Base-by-base conservation (phyloP, 1,139 yeast species). In the Magnusiomyces tetraspermus region DNA sequence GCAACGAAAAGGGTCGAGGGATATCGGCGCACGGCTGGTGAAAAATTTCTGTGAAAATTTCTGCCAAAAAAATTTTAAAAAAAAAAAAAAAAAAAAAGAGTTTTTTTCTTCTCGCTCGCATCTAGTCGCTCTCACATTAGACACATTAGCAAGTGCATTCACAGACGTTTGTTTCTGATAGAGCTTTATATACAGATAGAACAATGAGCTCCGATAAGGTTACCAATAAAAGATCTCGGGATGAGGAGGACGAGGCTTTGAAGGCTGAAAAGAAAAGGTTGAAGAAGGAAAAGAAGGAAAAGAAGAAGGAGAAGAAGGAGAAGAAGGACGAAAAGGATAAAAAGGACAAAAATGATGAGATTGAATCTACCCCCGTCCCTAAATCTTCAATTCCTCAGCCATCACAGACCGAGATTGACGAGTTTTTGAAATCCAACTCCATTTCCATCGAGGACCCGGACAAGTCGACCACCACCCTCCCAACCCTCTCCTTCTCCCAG, bases 391-490 rank as follows among this genome's bases (percentile, higher is more conserved):
- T 52, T 47, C 15, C 51, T 47, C 21, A 46, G 49, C 41, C 43
- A 42, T 73, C 84, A 2, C 80, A 78, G 61, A 64, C 76, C 4
- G 83, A 81, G 21, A 71, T 85, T 54, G 84, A 80, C 50, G 69
- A 71, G 13, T 92, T 86, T 66, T 74, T 83, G 58, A 68, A 75
- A 54, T 79, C 78, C 33, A 87, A 90, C 67, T 92, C 85, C 60
- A 92, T 89, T 51, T 77, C 85, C 15, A 78, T 90, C 53, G 95
- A 87, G 59, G 95, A 87, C 64, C 83, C 87, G 26, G 52, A 55
- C 28, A 66, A 67, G 46, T 58, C 66, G 8, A 66, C 73, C 8
- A 68, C 85, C 53, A 76, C 82, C 58, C n/a, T n/a, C 5, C 97
- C 97, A n/a, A 70, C 83, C 26, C 70, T 90, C 51, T 70, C 82